Conservation (phyloP, 2,329 filamentous ascomycete species). For the Stachybotrys chartarum region DNA sequence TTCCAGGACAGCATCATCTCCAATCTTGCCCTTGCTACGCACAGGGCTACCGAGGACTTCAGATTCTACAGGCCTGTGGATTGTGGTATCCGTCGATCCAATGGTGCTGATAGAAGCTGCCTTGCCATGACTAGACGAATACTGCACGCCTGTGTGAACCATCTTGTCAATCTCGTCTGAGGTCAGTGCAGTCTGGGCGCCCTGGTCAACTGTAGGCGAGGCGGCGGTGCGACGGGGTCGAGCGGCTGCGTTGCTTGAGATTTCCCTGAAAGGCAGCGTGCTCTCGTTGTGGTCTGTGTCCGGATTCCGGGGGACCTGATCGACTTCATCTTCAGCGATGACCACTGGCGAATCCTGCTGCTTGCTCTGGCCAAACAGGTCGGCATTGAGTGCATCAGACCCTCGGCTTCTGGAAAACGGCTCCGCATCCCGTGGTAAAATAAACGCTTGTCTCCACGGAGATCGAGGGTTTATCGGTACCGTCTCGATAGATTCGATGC, state of each 20-base stretch:
- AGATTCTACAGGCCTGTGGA: slow-evolving; percentile 43
- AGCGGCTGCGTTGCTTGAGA: slow-evolving; percentile 49
- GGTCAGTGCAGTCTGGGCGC: slow-evolving; percentile 79
- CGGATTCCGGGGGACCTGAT: no score
- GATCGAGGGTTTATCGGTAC: slow-evolving; percentile 40
- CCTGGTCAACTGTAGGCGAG: slow-evolving; percentile 55
- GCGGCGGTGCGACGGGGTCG: slow-evolving; percentile 30
- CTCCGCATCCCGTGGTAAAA: slow-evolving; percentile 41
- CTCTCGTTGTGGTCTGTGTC: slow-evolving; percentile 28
- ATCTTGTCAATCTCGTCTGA: slow-evolving; percentile 73
- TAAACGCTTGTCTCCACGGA: slow-evolving; percentile 48
- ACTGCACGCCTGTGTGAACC: slow-evolving; percentile 38
- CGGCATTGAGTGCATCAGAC: slow-evolving; percentile 31
- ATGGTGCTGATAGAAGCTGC: slow-evolving; percentile 27
- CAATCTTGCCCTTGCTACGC: slow-evolving; percentile 27
- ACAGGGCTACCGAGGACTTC: slow-evolving; percentile 29
- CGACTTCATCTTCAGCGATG: slow-evolving; percentile 55
- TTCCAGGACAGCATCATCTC: slow-evolving; percentile 32
- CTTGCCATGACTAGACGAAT: slow-evolving; percentile 21
- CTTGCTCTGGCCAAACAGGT: slow-evolving; percentile 36
- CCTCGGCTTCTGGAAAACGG: slow-evolving; percentile 16
- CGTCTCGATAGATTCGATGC: slow-evolving; percentile 37
- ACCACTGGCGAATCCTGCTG: slow-evolving; percentile 31
- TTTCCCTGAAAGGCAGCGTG: slow-evolving; percentile 51
- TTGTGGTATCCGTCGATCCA: slow-evolving; percentile 29